A percentile compares a stretch with the other conserved stretches of the same genome.
phyloP scores from a whole-genome alignment of 2,329 filamentous ascomycete genomes.

The Raffaelea albimanens region DNA sequence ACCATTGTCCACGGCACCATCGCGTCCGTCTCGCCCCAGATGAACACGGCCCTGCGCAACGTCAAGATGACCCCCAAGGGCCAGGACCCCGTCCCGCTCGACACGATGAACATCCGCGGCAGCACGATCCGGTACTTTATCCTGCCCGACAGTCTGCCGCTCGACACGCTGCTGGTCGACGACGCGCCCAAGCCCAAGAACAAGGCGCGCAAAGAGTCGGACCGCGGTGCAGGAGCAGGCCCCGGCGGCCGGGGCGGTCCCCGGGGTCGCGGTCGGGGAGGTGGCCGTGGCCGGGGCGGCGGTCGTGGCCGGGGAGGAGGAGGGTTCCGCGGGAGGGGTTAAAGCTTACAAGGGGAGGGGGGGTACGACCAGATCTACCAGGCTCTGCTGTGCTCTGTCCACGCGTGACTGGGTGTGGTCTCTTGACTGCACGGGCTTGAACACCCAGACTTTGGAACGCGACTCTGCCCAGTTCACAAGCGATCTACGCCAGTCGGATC shows the following conservation, averaged over 20 bases:
- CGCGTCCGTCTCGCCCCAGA: conserved; percentile 90
- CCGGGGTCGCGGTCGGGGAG: conserved; percentile 24
- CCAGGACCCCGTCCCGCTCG: conserved; percentile 78
- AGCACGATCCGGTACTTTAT: conserved; percentile 96
- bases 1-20: conserved; percentile 96
- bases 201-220: conserved; percentile 90
- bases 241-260: conserved; percentile 31
- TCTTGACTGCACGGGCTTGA: too few species aligned
- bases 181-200: conserved; percentile 99
- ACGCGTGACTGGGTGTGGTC: neutral
- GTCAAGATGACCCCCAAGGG: conserved; percentile 94
- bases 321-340: conserved; percentile 12
- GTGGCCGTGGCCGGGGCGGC: conserved; percentile 11
- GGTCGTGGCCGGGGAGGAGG: conserved; percentile 6
- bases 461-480: too few species aligned
- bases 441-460: too few species aligned
- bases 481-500: too few species aligned
- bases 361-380: too few species aligned
- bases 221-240: conserved; percentile 34
- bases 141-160: conserved; percentile 85
- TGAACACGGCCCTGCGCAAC: conserved; percentile 93
- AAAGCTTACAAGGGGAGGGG: neutral
- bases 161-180: conserved; percentile 92
- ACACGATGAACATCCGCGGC: conserved; percentile 94
- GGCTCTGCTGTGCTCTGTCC: neutral